Percentiles rank a stretch among this genome's conserved stretches.
phyloP scores from a whole-genome alignment of 352 stramenopile genomes.

The Phytophthora pluvialis region DNA sequence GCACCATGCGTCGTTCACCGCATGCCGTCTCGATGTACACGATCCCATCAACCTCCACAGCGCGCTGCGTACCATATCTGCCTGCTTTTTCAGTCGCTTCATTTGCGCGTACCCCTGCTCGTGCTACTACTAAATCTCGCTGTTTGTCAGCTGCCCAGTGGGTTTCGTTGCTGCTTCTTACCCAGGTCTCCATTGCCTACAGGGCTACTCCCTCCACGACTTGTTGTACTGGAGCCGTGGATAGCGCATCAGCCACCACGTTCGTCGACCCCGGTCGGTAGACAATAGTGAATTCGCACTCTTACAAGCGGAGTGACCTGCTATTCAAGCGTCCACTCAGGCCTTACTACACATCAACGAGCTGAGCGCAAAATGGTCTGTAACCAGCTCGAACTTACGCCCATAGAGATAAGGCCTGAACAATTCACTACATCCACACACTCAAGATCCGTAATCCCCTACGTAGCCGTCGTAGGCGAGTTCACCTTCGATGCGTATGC shows the following conservation, averaged over 20 bases:
- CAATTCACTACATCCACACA: slow-evolving; percentile 22
- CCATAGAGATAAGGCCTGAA: slow-evolving; percentile 1
- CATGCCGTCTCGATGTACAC: background rate
- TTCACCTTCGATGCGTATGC: slow-evolving; percentile 35
- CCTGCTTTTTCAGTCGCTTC: no score
- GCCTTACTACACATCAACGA: slow-evolving; percentile 3
- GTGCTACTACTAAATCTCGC: no score
- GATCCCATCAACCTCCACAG: background rate
- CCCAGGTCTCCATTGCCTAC: no score
- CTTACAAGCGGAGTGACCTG: slow-evolving; percentile 1
- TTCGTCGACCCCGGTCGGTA: slow-evolving; percentile 21
- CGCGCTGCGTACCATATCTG: no score
- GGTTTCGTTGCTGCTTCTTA: no score
- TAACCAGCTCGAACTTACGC: slow-evolving; percentile 1
- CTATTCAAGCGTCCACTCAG: slow-evolving; percentile 1
- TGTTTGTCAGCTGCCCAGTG: no score
- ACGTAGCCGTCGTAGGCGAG: slow-evolving; percentile 18
- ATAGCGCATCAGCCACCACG: slow-evolving; percentile 29
- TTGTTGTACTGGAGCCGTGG: slow-evolving; percentile 14
- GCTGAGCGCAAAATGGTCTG: background rate
- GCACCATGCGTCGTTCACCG: slow-evolving; percentile 4
- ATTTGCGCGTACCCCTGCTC: no score
- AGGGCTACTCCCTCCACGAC: no score
- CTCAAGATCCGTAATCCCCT: slow-evolving; percentile 35
- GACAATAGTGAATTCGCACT: slow-evolving; percentile 2